Conservation (phyloP, 306 rosid species). For the Cicer chorassanicum region DNA sequence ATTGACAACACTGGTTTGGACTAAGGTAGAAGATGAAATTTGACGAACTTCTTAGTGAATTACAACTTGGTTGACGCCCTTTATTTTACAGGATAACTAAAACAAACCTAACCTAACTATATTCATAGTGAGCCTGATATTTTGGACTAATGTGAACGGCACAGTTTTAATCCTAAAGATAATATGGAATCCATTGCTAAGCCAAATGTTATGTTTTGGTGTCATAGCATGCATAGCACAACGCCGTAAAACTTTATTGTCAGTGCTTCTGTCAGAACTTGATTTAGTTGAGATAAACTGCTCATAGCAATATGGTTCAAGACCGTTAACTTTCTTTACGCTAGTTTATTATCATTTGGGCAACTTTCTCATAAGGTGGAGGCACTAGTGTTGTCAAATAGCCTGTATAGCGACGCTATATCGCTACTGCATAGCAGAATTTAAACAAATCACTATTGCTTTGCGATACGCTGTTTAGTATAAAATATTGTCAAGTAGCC, state of each 20-base stretch:
- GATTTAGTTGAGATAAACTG: background rate
- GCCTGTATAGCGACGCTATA: too few species aligned
- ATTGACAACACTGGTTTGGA: background rate
- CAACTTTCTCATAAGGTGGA: background rate
- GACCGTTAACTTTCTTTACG: constrained; percentile 15
- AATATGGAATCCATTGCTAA: background rate
- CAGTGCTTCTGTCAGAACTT: background rate
- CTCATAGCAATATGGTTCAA: constrained; percentile 16
- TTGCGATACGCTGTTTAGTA: too few species aligned
- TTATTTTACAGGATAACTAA: background rate
- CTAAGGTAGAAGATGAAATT: constrained; percentile 14
- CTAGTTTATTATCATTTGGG: constrained; percentile 1
- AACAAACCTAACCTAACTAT: constrained; percentile 20
- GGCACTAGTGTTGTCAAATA: too few species aligned
- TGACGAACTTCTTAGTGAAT: constrained; percentile 6
- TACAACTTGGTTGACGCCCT: background rate
- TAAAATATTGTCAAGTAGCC: too few species aligned
- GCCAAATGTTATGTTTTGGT: background rate
- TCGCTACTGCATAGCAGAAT: too few species aligned
- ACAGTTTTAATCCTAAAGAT: background rate
- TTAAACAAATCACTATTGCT: too few species aligned
- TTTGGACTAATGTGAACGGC: background rate
- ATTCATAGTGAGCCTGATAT: background rate
- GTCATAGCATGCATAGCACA: background rate
- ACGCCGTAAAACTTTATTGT: background rate